Percentiles rank a stretch among this genome's conserved stretches.
Evolutionary conservation across 2,329 filamentous ascomycete genomes (phyloP).

Genomic region (Esteya vermicola): DNA sequence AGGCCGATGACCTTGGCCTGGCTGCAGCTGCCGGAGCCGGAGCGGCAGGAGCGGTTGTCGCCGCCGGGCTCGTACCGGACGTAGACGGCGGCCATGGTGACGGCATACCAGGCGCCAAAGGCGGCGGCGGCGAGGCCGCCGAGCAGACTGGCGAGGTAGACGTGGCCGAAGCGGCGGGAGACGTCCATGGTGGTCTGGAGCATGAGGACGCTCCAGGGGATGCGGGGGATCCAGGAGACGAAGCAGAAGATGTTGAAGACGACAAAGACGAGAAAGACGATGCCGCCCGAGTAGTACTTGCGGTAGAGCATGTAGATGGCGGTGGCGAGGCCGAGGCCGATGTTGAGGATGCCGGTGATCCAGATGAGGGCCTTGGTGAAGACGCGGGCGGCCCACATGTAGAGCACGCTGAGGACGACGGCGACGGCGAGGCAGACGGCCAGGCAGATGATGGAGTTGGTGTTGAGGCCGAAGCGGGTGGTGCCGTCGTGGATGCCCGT

Average conservation of each 20-base stretch:
- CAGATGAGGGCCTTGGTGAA: constrained; percentile 89
- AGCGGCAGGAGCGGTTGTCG: constrained; percentile 36
- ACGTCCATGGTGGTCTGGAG: constrained; percentile 76
- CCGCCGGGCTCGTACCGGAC: constrained; percentile 59
- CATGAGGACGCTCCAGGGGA: constrained; percentile 86
- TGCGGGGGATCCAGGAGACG: constrained; percentile 76
- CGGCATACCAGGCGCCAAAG: constrained; percentile 72
- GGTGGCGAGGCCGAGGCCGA: constrained; percentile 69
- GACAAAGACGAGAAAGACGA: constrained; percentile 75
- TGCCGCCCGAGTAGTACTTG: constrained; percentile 68
- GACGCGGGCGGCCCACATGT: constrained; percentile 59
- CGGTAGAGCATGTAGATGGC: constrained; percentile 73
- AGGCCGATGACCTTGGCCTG: constrained; percentile 69
- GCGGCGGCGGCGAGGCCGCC: constrained; percentile 65
- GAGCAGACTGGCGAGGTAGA: constrained; percentile 73
- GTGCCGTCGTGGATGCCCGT: constrained; percentile 57
- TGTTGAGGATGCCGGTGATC: constrained; percentile 80
- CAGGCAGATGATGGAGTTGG: constrained; percentile 79
- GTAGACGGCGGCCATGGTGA: constrained; percentile 78
- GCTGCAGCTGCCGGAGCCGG: constrained; percentile 50
- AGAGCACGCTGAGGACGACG: constrained; percentile 59
- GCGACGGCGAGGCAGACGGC: constrained; percentile 62
- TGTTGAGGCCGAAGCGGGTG: constrained; percentile 56
- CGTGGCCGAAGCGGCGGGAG: constrained; percentile 69
- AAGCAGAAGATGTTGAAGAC: constrained; percentile 72